These are phyloP conservation scores for Wickerhamiella infanticola DNA, from an alignment of 1,139 yeast genomes.

Conservation along the genomic window DNA sequence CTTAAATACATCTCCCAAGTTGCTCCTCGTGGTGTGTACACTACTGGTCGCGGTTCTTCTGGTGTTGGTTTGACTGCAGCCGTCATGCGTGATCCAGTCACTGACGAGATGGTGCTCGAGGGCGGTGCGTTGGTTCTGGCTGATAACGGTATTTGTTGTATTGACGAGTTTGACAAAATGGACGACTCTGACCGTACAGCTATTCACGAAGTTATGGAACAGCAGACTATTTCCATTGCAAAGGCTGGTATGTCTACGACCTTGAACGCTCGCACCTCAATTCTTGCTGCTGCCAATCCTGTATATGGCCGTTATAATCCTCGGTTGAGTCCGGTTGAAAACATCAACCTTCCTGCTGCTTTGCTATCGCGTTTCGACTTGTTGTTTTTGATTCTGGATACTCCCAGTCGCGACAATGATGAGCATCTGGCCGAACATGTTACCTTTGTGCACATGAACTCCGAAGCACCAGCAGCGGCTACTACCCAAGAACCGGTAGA, in stretches of 20 bases:
- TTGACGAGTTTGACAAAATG: constrained; percentile 98
- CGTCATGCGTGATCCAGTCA: constrained; percentile 95
- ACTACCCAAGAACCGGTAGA: constrained; percentile 49
- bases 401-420: constrained; percentile 67
- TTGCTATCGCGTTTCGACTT: constrained; percentile 89
- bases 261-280: constrained; percentile 87
- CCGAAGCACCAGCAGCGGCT: constrained; percentile 57
- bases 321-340: constrained; percentile 78
- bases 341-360: constrained; percentile 94
- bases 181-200: constrained; percentile 95
- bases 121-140: constrained; percentile 97
- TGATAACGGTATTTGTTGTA: constrained; percentile 96
- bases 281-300: constrained; percentile 97
- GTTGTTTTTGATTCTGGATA: constrained; percentile 71
- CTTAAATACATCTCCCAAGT: constrained; percentile 81
- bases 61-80: constrained; percentile 99
- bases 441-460: constrained; percentile 89
- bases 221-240: constrained; percentile 92
- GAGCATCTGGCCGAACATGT: constrained; percentile 85
- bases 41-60: constrained; percentile 97
- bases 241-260: constrained; percentile 98
- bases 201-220: constrained; percentile 99
- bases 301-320: constrained; percentile 91
- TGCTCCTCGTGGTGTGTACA: constrained; percentile 94
- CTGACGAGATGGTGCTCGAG: constrained; percentile 96